Percentiles rank a stretch among this genome's conserved stretches.
These are phyloP conservation scores for Vigna radiata DNA, from an alignment of 306 rosid species.

Conservation along the genomic window DNA sequence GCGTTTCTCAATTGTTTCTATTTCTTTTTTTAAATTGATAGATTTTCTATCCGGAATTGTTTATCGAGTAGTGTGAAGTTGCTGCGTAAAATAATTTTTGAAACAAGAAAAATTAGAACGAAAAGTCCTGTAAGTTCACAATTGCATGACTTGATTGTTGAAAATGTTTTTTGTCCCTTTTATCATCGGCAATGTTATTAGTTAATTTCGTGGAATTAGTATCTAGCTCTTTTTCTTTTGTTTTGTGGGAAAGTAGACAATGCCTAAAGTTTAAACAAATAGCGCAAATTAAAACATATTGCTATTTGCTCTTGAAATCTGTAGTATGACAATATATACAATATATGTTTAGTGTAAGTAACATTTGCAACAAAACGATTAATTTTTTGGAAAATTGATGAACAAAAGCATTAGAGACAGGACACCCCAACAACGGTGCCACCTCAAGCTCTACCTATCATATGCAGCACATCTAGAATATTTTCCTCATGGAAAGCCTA, in stretches of 20 bases:
- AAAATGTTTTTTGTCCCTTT: background rate
- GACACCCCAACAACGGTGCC: too few relatives aligned
- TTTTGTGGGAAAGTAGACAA: background rate
- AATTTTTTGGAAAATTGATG: too few relatives aligned
- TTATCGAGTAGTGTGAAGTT: background rate
- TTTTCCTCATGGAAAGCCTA: too few relatives aligned
- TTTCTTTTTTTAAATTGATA: background rate
- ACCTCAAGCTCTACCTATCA: too few relatives aligned
- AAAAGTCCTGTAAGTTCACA: conserved; percentile 30
- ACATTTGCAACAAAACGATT: background rate
- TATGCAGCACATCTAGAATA: too few relatives aligned
- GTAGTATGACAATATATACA: too few relatives aligned
- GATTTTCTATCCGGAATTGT: background rate
- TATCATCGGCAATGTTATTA: background rate
- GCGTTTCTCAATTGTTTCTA: background rate
- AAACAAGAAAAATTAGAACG: too few relatives aligned
- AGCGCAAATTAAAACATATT: background rate
- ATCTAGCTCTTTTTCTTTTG: background rate
- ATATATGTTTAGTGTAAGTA: too few relatives aligned
- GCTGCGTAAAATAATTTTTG: background rate
- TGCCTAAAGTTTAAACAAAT: background rate
- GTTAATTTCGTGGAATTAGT: background rate
- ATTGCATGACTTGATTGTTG: background rate
- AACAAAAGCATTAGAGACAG: too few relatives aligned
- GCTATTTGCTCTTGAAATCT: background rate